Percentiles rank a stretch among this genome's conserved stretches.
phyloP scores from a whole-genome alignment of 495 filamentous ascomycete genomes.

The Podospora tetraspora region DNA sequence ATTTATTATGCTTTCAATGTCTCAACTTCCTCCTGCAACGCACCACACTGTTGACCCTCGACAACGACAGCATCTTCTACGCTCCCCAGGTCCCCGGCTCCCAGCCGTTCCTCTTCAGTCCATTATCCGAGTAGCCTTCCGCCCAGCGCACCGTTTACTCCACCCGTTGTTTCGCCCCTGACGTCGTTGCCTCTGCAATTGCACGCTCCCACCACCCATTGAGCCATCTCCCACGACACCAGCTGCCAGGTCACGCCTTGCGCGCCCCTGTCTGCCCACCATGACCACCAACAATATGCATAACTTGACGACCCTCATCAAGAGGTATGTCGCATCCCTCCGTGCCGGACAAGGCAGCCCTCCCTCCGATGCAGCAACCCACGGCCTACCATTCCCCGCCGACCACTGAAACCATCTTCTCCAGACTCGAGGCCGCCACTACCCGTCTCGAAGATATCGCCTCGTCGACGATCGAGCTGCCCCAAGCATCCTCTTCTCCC shows the following conservation, averaged over 20 bases:
- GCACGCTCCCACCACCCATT: not conserved
- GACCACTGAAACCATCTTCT: conserved; percentile 19
- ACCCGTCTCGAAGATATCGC: conserved; percentile 95
- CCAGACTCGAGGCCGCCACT: conserved; percentile 96
- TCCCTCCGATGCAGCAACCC: conserved; percentile 3
- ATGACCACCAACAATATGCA: conserved; percentile 73
- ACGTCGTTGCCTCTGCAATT: not conserved
- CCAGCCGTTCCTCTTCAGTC: not conserved
- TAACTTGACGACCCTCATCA: conserved; percentile 95
- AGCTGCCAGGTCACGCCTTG: not conserved
- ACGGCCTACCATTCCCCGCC: not conserved
- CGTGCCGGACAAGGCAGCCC: not conserved
- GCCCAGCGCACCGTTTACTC: not conserved
- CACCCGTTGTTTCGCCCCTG: conserved; percentile 3
- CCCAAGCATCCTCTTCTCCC: conserved; percentile 42
- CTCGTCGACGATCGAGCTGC: conserved; percentile 57
- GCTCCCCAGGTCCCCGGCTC: not conserved
- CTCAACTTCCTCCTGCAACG: conserved; percentile 1
- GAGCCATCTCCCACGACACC: not conserved
- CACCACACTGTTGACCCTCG: not conserved
- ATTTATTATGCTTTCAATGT: conserved; percentile 15
- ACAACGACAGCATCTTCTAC: not conserved
- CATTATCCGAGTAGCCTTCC: not conserved
- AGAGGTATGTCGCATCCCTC: conserved; percentile 60
- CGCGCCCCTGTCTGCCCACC: conserved; percentile 20